These are phyloP conservation scores for Fagus crenata DNA, from an alignment of 306 rosid genomes.

Conservation along the genomic window DNA sequence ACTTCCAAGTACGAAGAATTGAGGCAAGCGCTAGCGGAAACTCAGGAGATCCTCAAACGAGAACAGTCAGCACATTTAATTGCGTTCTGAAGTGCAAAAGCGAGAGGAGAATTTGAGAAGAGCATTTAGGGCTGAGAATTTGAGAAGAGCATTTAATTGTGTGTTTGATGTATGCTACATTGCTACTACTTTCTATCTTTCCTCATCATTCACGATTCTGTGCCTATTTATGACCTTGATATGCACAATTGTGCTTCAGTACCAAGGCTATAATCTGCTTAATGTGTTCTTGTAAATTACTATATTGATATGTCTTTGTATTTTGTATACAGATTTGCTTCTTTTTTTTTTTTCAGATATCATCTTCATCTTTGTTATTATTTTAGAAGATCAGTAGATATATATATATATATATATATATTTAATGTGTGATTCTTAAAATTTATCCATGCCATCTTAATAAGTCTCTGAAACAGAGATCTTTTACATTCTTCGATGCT, in stretches of 20 bases:
- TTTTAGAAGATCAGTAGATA: neutral
- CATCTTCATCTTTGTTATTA: neutral
- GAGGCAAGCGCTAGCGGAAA: conserved; percentile 63
- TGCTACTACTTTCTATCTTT: conserved; percentile 29
- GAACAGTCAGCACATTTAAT: conserved; percentile 75
- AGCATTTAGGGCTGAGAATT: conserved; percentile 61
- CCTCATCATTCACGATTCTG: neutral
- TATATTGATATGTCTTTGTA: neutral
- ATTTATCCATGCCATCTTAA: neutral
- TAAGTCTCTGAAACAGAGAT: neutral
- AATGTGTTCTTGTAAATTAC: neutral
- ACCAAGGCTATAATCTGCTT: neutral
- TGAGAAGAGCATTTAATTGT: too few species aligned
- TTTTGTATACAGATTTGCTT: neutral
- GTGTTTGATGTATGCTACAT: conserved; percentile 61
- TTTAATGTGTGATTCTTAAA: neutral
- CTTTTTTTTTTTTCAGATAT: too few species aligned
- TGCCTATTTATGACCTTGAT: neutral
- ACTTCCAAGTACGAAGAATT: conserved; percentile 53
- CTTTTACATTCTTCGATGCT: neutral
- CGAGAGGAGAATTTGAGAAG: conserved; percentile 71
- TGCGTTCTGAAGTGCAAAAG: conserved; percentile 67
- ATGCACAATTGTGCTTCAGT: neutral
- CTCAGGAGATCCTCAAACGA: conserved; percentile 77
- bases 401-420: too few species aligned